Evolutionary conservation across 306 rosid species (phyloP), one percentile per base, ranked within the genome.

Genomic region (Rosa rugosa): DNA sequence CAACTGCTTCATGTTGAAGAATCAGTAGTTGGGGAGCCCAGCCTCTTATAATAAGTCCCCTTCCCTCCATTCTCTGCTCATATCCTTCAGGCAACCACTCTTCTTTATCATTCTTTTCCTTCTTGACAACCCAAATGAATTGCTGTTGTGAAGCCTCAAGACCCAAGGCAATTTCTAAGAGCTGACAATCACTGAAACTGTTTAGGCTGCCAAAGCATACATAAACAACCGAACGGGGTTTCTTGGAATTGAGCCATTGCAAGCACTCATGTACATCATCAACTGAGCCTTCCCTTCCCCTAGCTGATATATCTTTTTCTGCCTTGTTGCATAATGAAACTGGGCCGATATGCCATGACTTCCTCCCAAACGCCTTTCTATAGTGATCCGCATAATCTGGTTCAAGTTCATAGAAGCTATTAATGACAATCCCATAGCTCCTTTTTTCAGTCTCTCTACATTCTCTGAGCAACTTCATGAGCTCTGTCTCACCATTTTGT

Each of bases 191-290:
- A 23, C 0, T 70, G 49, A 86, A 86, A 8, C 53, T 70, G 13
- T 75, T 17, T 16, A 74, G 3, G 2, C 81, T 86, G 25, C 89
- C 87, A 34, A 86, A 83, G 16, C 83, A 69, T 0, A 80, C n/a
- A 44, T 77, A 86, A 34, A 83, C 77, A 41, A 41, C 44, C 7
- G 44, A 41, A 41, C 7, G 0, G 5, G 44, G 44, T 41, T 41
- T 8, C 44, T 41, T 41, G 1, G 7, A 41, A 8, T 41, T 41
- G 1, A 41, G 44, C 44, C 44, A 41, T 0, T 41, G 22, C 70
- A 86, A 67, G 50, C 81, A 77, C 18, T 74, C 86, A 2, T 80
- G 74, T 45, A 4, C 56, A 3, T 51, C 74, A 10, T 80, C 73
- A 23, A 73, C 51, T 13, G 82, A 44, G 42, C 81, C 34, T 54